These are phyloP conservation scores for Trichothecium roseum DNA, from an alignment of 2,329 filamentous ascomycete genomes.

Conservation along the genomic window DNA sequence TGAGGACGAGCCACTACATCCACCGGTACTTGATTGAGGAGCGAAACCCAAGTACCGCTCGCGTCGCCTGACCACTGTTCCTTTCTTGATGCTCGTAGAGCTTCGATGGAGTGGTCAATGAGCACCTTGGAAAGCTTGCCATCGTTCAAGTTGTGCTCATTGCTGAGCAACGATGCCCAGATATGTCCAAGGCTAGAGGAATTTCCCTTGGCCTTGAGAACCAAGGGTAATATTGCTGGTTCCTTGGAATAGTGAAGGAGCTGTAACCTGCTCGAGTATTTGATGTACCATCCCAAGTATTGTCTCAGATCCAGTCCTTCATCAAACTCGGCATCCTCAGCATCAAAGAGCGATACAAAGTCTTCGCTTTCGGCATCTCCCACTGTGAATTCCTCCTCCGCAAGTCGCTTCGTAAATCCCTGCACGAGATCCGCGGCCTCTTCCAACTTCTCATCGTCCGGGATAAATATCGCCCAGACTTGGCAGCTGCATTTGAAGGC, in stretches of 20 bases:
- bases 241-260: conserved; percentile 16
- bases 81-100: conserved; percentile 16
- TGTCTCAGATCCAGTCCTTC: conserved; percentile 16
- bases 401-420: conserved; percentile 21
- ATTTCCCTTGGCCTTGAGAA: conserved; percentile 11
- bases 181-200: conserved; percentile 10
- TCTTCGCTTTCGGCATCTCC: conserved; percentile 11
- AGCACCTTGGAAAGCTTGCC: conserved; percentile 19
- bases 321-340: conserved; percentile 12
- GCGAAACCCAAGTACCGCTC: conserved; percentile 18
- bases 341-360: conserved; percentile 6
- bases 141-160: conserved; percentile 27
- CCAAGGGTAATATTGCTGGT: conserved; percentile 12
- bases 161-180: conserved; percentile 21
- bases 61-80: conserved; percentile 19
- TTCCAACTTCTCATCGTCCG: conserved; percentile 18
- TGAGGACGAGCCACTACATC: conserved; percentile 30
- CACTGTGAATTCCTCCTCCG: conserved; percentile 13
- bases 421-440: conserved; percentile 21
- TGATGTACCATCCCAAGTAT: conserved; percentile 23
- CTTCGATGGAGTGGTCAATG: conserved; percentile 19
- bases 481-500: conserved; percentile 28
- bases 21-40: conserved; percentile 21
- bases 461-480: conserved; percentile 26
- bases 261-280: conserved; percentile 19